Evolutionary conservation across 2,329 filamentous ascomycete species (phyloP).

Genomic region (Colletotrichum musicola): DNA sequence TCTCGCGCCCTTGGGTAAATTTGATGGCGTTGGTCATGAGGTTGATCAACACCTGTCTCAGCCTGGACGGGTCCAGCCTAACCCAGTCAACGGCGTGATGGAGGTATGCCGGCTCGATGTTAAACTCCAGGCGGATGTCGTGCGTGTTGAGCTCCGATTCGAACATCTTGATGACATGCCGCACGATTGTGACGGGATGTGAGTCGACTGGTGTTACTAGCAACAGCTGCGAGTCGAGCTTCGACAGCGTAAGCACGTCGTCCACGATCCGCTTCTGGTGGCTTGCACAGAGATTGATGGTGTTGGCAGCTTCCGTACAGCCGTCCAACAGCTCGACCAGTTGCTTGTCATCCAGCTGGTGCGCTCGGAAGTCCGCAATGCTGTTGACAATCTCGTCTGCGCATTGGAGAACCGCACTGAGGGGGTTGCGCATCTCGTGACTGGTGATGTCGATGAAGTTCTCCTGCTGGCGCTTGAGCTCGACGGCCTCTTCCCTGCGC

Average conservation of each 20-base stretch:
- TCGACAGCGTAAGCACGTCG: conserved; percentile 75
- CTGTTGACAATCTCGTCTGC: conserved; percentile 76
- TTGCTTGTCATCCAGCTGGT: conserved; percentile 51
- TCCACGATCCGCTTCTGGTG: conserved; percentile 82
- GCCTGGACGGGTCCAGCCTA: conserved; percentile 79
- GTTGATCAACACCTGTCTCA: conserved; percentile 83
- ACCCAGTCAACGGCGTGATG: conserved; percentile 77
- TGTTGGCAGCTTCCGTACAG: conserved; percentile 82
- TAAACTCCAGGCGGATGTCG: conserved; percentile 78
- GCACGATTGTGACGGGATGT: conserved; percentile 76
- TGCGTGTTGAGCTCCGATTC: conserved; percentile 80
- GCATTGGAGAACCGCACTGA: conserved; percentile 81
- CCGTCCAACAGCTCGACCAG: conserved; percentile 64
- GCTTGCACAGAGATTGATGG: conserved; percentile 82
- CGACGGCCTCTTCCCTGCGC: conserved; percentile 83
- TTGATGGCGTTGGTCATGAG: conserved; percentile 77
- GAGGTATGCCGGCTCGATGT: conserved; percentile 75
- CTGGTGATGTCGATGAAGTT: conserved; percentile 82
- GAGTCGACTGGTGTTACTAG: conserved; percentile 78
- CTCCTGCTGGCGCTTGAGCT: conserved; percentile 79
- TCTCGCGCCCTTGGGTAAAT: conserved; percentile 72
- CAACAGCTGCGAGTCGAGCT: conserved; percentile 78
- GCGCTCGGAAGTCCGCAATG: conserved; percentile 57
- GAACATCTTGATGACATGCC: conserved; percentile 81
- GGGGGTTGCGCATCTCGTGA: conserved; percentile 82